Evolutionary conservation across 208 protist genomes (phyloP).

Genomic region (Blechomonas ayalai): DNA sequence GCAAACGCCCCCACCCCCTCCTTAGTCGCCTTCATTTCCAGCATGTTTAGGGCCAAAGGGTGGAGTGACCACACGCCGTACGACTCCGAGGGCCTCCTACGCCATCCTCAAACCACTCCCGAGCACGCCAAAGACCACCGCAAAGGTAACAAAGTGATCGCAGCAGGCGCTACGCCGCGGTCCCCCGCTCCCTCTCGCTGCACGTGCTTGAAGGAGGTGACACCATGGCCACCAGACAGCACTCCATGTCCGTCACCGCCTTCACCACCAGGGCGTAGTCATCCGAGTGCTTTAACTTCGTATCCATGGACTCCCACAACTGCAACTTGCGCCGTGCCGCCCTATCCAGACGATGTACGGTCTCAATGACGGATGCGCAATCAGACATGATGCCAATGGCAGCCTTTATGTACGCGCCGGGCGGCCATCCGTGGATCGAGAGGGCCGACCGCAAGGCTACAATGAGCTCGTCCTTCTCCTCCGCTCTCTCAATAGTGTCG

Average conservation of each 20-base stretch:
- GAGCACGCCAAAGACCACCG: too few species aligned
- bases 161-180: too few species aligned
- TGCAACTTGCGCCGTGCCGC: slow-evolving; percentile 41
- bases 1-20: too few species aligned
- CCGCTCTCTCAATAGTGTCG: slow-evolving; percentile 34
- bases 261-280: slow-evolving; percentile 86
- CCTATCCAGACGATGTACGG: slow-evolving; percentile 30
- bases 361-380: slow-evolving; percentile 42
- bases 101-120: too few species aligned
- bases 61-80: too few species aligned
- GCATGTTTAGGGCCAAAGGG: too few species aligned
- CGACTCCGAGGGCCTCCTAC: too few species aligned
- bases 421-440: slow-evolving; percentile 54
- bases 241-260: slow-evolving; percentile 83
- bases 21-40: too few species aligned
- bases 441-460: slow-evolving; percentile 39
- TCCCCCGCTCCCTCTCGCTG: too few species aligned
- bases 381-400: slow-evolving; percentile 58
- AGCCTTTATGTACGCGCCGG: slow-evolving; percentile 80
- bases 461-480: slow-evolving; percentile 52
- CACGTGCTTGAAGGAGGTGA: too few species aligned
- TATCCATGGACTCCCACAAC: slow-evolving; percentile 45
- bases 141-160: too few species aligned
- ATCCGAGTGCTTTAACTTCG: slow-evolving; percentile 44
- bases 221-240: slow-evolving; percentile 61